phyloP scores from a whole-genome alignment of 225 moss, liverwort and hornwort species.

The Bryoerythrophyllum caledonicum region DNA sequence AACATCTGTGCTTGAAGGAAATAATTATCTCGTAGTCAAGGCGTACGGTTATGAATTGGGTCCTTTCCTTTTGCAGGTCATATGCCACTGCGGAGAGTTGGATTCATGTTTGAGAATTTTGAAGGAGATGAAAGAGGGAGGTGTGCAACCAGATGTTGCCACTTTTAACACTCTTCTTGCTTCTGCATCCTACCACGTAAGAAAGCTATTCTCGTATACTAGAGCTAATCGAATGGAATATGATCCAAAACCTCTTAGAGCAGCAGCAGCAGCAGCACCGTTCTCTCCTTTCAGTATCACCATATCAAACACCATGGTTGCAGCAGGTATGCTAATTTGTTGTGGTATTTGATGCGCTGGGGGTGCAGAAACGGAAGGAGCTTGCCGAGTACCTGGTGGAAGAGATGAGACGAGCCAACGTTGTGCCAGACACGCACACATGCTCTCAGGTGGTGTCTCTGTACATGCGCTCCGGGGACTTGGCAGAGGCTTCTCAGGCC shows the following conservation, averaged over 20 bases:
- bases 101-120: constrained; percentile 66
- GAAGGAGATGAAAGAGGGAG: constrained; percentile 64
- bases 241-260: background rate
- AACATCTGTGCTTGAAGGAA: constrained; percentile 8
- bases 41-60: background rate
- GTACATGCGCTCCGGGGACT: constrained; percentile 79
- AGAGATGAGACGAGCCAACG: constrained; percentile 77
- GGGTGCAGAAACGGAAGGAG: constrained; percentile 80
- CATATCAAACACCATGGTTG: too few species aligned
- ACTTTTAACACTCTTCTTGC: constrained; percentile 91
- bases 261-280: background rate
- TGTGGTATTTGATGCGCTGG: constrained; percentile 14
- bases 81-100: constrained; percentile 77
- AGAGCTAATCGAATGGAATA: background rate
- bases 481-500: constrained; percentile 77
- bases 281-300: background rate
- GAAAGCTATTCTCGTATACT: constrained; percentile 9
- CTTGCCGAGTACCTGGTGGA: constrained; percentile 84
- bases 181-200: constrained; percentile 85
- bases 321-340: too few species aligned
- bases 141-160: constrained; percentile 69
- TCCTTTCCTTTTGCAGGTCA: constrained; percentile 54
- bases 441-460: constrained; percentile 88
- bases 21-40: background rate
- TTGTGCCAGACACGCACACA: constrained; percentile 78